These are phyloP conservation scores for Corinectria fuckeliana DNA, from an alignment of 2,329 filamentous ascomycete species.

Conservation along the genomic window DNA sequence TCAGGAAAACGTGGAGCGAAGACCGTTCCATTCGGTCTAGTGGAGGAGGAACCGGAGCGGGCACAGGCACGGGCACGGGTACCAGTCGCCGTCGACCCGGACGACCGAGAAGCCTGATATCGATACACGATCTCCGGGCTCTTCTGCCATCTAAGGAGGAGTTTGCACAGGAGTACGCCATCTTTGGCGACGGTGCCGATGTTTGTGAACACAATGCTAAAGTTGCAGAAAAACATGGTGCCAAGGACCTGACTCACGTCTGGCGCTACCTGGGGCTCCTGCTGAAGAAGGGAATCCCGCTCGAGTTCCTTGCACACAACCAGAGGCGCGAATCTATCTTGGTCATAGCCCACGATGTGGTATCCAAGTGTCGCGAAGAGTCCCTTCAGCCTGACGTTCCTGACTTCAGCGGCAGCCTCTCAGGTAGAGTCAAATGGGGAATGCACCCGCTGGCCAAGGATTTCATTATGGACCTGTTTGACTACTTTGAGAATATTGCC, in stretches of 20 bases:
- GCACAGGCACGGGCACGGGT: conserved; percentile 58
- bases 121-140: conserved; percentile 72
- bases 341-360: conserved; percentile 70
- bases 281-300: conserved; percentile 76
- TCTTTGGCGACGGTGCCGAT: conserved; percentile 82
- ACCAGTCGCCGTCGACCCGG: conserved; percentile 56
- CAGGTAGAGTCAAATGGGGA: conserved; percentile 72
- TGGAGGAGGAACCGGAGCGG: conserved; percentile 61
- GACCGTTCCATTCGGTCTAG: conserved; percentile 65
- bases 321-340: conserved; percentile 66
- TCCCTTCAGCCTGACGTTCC: conserved; percentile 17
- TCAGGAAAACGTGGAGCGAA: conserved; percentile 63
- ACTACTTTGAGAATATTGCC: conserved; percentile 66
- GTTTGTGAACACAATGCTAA: conserved; percentile 85
- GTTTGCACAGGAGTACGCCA: conserved; percentile 79
- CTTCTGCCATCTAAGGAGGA: conserved; percentile 79
- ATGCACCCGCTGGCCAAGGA: conserved; percentile 67
- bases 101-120: conserved; percentile 72
- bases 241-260: conserved; percentile 75
- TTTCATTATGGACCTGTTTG: conserved; percentile 68
- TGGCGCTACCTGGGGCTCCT: conserved; percentile 85
- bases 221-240: conserved; percentile 75
- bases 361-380: conserved; percentile 46
- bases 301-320: conserved; percentile 66
- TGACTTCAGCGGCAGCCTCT: conserved; percentile 44